A percentile compares a stretch with the other conserved stretches of the same genome.
Conservation (phyloP, 345 rosid genomes). For the Ceriops decandra region DNA sequence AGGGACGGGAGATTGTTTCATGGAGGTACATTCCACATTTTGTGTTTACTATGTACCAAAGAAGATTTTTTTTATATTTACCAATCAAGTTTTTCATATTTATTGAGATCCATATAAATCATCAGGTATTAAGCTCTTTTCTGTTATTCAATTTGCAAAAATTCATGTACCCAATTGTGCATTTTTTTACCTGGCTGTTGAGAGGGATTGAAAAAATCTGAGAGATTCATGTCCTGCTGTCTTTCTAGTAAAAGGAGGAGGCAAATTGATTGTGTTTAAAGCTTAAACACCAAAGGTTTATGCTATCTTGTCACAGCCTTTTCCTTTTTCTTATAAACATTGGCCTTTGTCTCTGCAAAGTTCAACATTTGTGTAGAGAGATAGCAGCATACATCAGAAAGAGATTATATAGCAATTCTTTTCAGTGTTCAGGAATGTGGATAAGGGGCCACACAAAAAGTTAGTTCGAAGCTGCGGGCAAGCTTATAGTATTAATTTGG, state of each 20-base stretch:
- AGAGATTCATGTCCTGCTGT: no score
- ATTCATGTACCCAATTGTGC: no score
- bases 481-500: no score
- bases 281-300: not conserved
- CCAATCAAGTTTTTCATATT: not conserved
- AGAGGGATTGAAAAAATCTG: no score
- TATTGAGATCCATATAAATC: no score
- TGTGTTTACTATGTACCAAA: not conserved
- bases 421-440: no score
- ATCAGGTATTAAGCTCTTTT: no score
- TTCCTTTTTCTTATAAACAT: not conserved
- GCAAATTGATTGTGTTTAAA: not conserved
- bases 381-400: not conserved
- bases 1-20: conserved; percentile 61
- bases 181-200: no score
- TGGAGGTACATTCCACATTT: conserved; percentile 39
- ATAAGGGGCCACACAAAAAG: no score
- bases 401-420: not conserved
- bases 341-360: not conserved
- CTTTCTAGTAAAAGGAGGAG: no score
- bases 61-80: not conserved
- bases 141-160: no score
- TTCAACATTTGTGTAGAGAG: not conserved
- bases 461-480: no score
- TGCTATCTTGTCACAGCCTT: not conserved